Conservation (phyloP, 768 basidiomycete genomes). For the Pulveroboletus sp. region DNA sequence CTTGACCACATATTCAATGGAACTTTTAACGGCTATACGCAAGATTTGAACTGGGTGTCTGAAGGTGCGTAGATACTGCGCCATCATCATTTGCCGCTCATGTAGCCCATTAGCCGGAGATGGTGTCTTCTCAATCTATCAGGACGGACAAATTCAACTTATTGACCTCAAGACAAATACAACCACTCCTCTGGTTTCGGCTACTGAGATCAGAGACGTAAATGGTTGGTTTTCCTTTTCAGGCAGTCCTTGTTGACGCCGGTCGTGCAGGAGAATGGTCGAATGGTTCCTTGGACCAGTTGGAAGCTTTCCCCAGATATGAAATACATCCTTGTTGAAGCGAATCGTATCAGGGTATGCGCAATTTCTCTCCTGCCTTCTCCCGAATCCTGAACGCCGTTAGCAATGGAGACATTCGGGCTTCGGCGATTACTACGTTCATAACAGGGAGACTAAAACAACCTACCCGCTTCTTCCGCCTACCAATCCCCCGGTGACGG, state of each 20-base stretch:
- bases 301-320: slow-evolving; percentile 92
- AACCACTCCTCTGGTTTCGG: slow-evolving; percentile 56
- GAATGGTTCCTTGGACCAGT: slow-evolving; percentile 43
- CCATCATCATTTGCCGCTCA: slow-evolving; percentile 1
- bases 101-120: slow-evolving; percentile 74
- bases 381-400: slow-evolving; percentile 3
- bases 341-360: slow-evolving; percentile 66
- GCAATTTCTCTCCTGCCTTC: not conserved
- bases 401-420: slow-evolving; percentile 95
- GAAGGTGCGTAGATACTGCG: slow-evolving; percentile 59
- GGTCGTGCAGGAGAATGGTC: slow-evolving; percentile 48
- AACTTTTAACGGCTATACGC: slow-evolving; percentile 59
- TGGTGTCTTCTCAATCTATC: slow-evolving; percentile 75
- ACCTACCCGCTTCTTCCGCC: slow-evolving; percentile 73
- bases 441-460: slow-evolving; percentile 61
- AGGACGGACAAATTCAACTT: slow-evolving; percentile 66
- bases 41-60: slow-evolving; percentile 76
- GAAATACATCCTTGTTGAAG: slow-evolving; percentile 81
- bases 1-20: slow-evolving; percentile 94
- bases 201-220: slow-evolving; percentile 63
- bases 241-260: not conserved
- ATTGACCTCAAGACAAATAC: slow-evolving; percentile 76
- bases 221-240: slow-evolving; percentile 14
- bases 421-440: slow-evolving; percentile 91
- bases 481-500: slow-evolving; percentile 62